These are phyloP conservation scores for Ascochyta rabiei DNA, from an alignment of 2,329 filamentous ascomycete genomes.

Conservation along the genomic window DNA sequence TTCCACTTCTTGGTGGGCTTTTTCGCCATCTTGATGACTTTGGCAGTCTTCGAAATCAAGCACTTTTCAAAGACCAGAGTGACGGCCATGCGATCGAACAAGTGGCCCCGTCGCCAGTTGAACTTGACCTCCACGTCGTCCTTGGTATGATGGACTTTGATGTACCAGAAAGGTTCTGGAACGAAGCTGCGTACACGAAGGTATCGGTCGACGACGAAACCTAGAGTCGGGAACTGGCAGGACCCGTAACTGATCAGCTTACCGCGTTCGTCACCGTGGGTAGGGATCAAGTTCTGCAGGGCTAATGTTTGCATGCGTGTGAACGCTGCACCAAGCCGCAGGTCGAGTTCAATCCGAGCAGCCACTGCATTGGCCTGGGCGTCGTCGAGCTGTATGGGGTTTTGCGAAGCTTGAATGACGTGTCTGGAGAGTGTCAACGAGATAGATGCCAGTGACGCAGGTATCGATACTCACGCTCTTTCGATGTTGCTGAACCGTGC, in stretches of 20 bases:
- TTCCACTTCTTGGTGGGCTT: constrained; percentile 95
- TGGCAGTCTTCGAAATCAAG: constrained; percentile 74
- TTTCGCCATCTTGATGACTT: constrained; percentile 82
- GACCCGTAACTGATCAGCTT: constrained; percentile 84
- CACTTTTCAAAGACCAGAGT: constrained; percentile 86
- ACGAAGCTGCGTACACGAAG: constrained; percentile 93
- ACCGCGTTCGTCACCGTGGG: constrained; percentile 66
- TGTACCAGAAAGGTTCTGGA: constrained; percentile 89
- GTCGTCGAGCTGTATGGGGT: constrained; percentile 79
- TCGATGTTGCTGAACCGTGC: constrained; percentile 97
- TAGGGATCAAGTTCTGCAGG: constrained; percentile 71
- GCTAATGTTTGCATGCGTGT: constrained; percentile 84
- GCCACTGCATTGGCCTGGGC: constrained; percentile 85
- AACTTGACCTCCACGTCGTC: constrained; percentile 83
- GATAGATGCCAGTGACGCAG: too few relatives aligned
- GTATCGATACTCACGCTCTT: constrained; percentile 67
- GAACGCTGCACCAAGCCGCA: constrained; percentile 89
- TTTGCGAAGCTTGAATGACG: constrained; percentile 80
- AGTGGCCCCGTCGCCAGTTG: constrained; percentile 77
- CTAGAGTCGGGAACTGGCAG: constrained; percentile 95
- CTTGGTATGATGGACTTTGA: constrained; percentile 80
- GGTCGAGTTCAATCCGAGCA: constrained; percentile 87
- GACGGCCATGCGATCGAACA: constrained; percentile 87
- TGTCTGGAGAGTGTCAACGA: constrained; percentile 64
- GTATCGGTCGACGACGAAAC: constrained; percentile 96